Evolutionary conservation across 441 rosid genomes (phyloP).

Genomic region (Melastoma candidum): DNA sequence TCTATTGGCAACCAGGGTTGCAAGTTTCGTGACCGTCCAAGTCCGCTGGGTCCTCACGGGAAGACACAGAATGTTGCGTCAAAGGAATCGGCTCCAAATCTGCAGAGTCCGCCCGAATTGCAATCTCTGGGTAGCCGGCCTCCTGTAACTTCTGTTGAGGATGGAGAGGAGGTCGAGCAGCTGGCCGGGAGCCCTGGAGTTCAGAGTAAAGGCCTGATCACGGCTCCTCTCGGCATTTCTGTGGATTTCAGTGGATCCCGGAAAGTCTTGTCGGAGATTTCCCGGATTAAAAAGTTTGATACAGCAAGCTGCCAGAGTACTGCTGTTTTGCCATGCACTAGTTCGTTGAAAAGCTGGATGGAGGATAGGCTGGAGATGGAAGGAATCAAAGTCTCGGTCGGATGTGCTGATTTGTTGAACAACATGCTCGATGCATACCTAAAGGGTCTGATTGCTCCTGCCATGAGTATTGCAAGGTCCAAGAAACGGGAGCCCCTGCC

Average conservation of each 20-base stretch:
- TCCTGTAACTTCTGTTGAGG: slow-evolving; percentile 61
- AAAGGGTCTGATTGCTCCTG: slow-evolving; percentile 63
- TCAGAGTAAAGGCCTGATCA: slow-evolving; percentile 66
- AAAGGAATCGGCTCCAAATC: slow-evolving; percentile 48
- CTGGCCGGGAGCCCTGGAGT: slow-evolving; percentile 52
- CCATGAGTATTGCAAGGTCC: slow-evolving; percentile 40
- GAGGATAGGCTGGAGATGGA: slow-evolving; percentile 52
- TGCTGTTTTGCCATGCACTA: slow-evolving; percentile 61
- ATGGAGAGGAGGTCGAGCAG: slow-evolving; percentile 92
- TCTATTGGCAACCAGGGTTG: slow-evolving; percentile 37
- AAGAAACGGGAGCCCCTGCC: slow-evolving; percentile 22
- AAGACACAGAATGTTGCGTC: slow-evolving; percentile 55
- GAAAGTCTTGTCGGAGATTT: slow-evolving; percentile 24
- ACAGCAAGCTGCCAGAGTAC: slow-evolving; percentile 35
- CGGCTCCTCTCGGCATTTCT: slow-evolving; percentile 78
- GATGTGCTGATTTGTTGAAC: slow-evolving; percentile 57
- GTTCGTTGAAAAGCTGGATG: slow-evolving; percentile 42
- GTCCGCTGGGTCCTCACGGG: slow-evolving; percentile 74
- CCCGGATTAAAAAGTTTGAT: slow-evolving; percentile 12
- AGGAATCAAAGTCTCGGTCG: slow-evolving; percentile 38
- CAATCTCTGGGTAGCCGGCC: slow-evolving; percentile 71
- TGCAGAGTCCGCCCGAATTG: slow-evolving; percentile 64
- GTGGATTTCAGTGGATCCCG: slow-evolving; percentile 28
- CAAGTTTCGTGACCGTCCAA: slow-evolving; percentile 67
- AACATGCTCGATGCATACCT: slow-evolving; percentile 50